Evolutionary conservation across 2,329 filamentous ascomycete species (phyloP).

Genomic region (Penicillium digitatum): DNA sequence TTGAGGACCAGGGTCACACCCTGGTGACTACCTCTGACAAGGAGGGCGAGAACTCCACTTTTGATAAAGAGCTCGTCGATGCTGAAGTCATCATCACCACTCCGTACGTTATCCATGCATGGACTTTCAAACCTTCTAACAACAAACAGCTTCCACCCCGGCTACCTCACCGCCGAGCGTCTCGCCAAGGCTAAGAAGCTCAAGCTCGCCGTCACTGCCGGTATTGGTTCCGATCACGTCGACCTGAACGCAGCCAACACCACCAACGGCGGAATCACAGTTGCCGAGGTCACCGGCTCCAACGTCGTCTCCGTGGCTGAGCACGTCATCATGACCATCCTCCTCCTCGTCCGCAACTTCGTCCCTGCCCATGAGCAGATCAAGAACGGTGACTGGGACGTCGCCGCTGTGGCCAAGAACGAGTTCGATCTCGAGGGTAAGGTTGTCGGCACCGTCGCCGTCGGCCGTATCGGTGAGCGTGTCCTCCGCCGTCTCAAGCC

Average conservation of each 20-base stretch:
- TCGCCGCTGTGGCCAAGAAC: slow-evolving; percentile 94
- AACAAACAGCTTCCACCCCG: slow-evolving; percentile 72
- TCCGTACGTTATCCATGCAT: slow-evolving; percentile 44
- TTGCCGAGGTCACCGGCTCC: slow-evolving; percentile 95
- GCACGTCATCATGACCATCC: slow-evolving; percentile 99
- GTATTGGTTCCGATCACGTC: slow-evolving; percentile 97
- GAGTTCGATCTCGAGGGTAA: slow-evolving; percentile 97
- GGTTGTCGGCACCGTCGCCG: slow-evolving; percentile 94
- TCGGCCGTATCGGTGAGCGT: slow-evolving; percentile 96
- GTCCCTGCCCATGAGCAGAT: slow-evolving; percentile 96
- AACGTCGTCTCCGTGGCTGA: slow-evolving; percentile 98
- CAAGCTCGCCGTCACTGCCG: slow-evolving; percentile 93
- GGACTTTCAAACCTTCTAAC: background rate
- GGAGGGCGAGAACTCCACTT: slow-evolving; percentile 86
- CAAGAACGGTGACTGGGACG: slow-evolving; percentile 84
- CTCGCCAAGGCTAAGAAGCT: slow-evolving; percentile 98
- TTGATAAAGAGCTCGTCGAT: slow-evolving; percentile 93
- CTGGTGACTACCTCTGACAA: slow-evolving; percentile 97
- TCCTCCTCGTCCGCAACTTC: slow-evolving; percentile 94
- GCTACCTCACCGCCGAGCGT: slow-evolving; percentile 94
- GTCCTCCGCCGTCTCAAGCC: slow-evolving; percentile 92
- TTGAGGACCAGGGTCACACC: slow-evolving; percentile 94
- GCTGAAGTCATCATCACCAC: slow-evolving; percentile 99
- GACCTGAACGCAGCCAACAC: slow-evolving; percentile 96
- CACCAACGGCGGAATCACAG: slow-evolving; percentile 95